Base-by-base conservation (phyloP, 2,329 filamentous ascomycete genomes). In the Aurifilum marmelostoma region DNA sequence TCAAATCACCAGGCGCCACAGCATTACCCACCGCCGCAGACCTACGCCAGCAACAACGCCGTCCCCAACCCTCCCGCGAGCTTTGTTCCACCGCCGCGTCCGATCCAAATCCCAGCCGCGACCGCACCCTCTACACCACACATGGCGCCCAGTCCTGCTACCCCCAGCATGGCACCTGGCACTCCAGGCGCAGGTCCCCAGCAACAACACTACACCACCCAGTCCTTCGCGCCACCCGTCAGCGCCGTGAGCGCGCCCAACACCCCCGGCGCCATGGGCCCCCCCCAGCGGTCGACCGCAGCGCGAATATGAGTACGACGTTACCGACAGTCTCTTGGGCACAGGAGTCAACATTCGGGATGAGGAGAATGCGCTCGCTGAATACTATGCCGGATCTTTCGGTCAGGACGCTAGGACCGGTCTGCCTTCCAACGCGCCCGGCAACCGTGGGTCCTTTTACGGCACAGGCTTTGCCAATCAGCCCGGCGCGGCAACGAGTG, bases 311-410 rank as follows among this genome's bases (percentile, higher is more conserved):
- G 82, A 87, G 68, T 89, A 94, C 74, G 93, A 97, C 75, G 86
- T 94, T 60, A 92, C 91, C 73, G 94, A 97, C 80, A 92, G 94
- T 64, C 80, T 97, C 67, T 90, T 91, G 24, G 92, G 92, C 24
- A 95, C 93, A 21, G 94, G 93, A 63, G 93, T 97, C 72, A 92
- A 97, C 81, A 80, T 97, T 61, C 89, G 91, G 69, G 93, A 93
- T 72, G 94, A 97, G 78, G 93, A 97, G 76, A 92, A 94, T 74
- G 92, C 89, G 73, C 84, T 96, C 78, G 90, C 92, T 59, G 89
- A 88, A 69, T 83, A 89, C 68, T 91, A 89, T 76, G 86, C 87
- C 59, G 79, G 83, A 66, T 75, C 77, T 67, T 80, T 77, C 65
- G 73, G 75, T 32, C 74, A 77, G 66, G 82, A 88, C 73, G 79